These are phyloP conservation scores for Torrubiella hemipterigena DNA, from an alignment of 2,329 filamentous ascomycete species.

Conservation along the genomic window DNA sequence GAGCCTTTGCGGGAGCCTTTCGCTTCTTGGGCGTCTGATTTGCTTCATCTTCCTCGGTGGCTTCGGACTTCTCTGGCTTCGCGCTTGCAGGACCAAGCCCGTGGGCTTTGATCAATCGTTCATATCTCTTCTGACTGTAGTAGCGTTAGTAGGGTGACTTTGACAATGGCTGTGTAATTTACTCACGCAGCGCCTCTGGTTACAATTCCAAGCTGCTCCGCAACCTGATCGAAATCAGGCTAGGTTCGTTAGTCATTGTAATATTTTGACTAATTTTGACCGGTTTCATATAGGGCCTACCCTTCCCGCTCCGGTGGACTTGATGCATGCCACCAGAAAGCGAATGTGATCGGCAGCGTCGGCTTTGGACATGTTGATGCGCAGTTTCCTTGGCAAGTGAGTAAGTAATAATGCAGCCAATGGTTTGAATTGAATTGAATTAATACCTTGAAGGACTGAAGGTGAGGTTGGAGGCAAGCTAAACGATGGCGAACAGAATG, in stretches of 20 bases:
- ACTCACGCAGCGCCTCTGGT: constrained; percentile 60
- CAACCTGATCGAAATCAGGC: constrained; percentile 57
- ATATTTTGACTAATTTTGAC: too few relatives aligned
- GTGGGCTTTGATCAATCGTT: constrained; percentile 51
- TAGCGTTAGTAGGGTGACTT: constrained; percentile 1
- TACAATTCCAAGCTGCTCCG: constrained; percentile 48
- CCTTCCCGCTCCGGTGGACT: constrained; percentile 47
- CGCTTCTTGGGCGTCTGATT: constrained; percentile 4
- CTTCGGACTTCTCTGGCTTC: constrained; percentile 5
- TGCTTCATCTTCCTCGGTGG: constrained; percentile 2
- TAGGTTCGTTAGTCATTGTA: constrained; percentile 16
- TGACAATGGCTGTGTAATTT: not conserved
- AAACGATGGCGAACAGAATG: too few relatives aligned
- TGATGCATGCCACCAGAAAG: constrained; percentile 56
- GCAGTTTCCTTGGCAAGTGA: too few relatives aligned
- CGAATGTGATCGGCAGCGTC: constrained; percentile 46
- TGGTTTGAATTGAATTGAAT: too few relatives aligned
- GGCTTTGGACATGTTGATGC: constrained; percentile 32
- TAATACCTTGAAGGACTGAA: too few relatives aligned
- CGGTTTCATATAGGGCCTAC: constrained; percentile 16
- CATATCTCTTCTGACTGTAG: constrained; percentile 53
- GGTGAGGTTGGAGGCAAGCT: too few relatives aligned
- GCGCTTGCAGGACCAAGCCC: constrained; percentile 15
- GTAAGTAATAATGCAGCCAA: too few relatives aligned
- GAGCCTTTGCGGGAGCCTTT: constrained; percentile 3